Evolutionary conservation across 2,329 filamentous ascomycete species (phyloP).

Genomic region (Diplodia corticola): DNA sequence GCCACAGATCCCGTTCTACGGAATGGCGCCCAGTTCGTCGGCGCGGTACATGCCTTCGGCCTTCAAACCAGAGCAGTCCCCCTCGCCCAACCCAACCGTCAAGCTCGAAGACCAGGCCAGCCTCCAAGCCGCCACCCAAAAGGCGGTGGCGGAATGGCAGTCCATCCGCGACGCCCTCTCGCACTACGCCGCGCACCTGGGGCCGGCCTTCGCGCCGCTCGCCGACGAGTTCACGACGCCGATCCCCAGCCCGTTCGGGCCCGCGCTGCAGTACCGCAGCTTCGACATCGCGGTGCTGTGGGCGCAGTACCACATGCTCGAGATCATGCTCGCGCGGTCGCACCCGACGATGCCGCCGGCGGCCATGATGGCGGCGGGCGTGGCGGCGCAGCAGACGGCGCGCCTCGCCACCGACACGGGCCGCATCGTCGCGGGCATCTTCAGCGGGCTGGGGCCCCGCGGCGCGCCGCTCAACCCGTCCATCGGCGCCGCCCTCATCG

Average conservation of each 20-base stretch:
- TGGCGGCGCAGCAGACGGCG: conserved; percentile 72
- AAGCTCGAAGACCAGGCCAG: conserved; percentile 43
- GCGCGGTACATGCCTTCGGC: conserved; percentile 46
- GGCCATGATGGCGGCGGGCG: conserved; percentile 80
- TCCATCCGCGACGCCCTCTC: conserved; percentile 71
- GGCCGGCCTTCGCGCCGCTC: conserved; percentile 74
- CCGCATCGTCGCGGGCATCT: conserved; percentile 72
- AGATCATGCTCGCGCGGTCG: conserved; percentile 77
- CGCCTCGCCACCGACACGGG: conserved; percentile 73
- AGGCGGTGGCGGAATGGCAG: conserved; percentile 78
- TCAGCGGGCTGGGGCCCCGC: conserved; percentile 33
- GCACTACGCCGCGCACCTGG: conserved; percentile 64
- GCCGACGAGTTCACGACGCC: conserved; percentile 65
- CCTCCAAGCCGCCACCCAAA: conserved; percentile 63
- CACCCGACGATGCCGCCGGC: conserved; percentile 91
- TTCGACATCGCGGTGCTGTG: conserved; percentile 86
- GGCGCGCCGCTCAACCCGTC: conserved; percentile 67
- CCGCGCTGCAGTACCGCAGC: conserved; percentile 76
- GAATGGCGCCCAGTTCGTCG: conserved; percentile 48
- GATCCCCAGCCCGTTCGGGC: conserved; percentile 74
- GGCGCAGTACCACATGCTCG: conserved; percentile 82
- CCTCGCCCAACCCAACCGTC: conserved; percentile 44
- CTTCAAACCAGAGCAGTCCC: conserved; percentile 33
- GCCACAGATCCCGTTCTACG: conserved; percentile 46
- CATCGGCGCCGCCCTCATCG: conserved; percentile 78